phyloP scores from a whole-genome alignment of 176 grass and related monocot species.

The Oryza nivara region DNA sequence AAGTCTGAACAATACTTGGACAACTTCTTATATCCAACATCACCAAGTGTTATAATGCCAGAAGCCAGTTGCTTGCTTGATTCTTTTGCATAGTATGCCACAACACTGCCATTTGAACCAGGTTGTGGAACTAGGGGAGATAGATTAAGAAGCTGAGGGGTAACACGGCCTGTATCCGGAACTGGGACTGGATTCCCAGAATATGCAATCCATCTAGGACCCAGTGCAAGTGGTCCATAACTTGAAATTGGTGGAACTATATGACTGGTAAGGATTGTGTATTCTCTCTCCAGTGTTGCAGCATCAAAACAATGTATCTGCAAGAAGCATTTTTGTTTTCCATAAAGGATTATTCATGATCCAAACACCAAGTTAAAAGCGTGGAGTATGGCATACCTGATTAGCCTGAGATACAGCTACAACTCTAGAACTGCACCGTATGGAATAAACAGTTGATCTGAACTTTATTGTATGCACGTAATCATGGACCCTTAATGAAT shows the following conservation, averaged over 20 bases:
- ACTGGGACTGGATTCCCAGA: slow-evolving; percentile 68
- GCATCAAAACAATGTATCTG: slow-evolving; percentile 99
- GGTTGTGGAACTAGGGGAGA: slow-evolving; percentile 34
- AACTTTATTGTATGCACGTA: slow-evolving; percentile 85
- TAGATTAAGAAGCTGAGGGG: slow-evolving; percentile 67
- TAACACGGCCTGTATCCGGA: slow-evolving; percentile 67
- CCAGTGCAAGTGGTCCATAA: slow-evolving; percentile 87
- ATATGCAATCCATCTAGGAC: slow-evolving; percentile 89
- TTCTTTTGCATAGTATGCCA: slow-evolving; percentile 94
- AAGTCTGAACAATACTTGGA: slow-evolving; percentile 75
- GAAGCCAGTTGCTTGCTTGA: slow-evolving; percentile 83
- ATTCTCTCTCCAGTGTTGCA: slow-evolving; percentile 73
- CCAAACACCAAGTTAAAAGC: neutral
- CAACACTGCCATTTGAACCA: slow-evolving; percentile 65
- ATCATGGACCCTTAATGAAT: slow-evolving; percentile 77
- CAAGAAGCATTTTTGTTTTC: slow-evolving; percentile 42
- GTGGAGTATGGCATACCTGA: slow-evolving; percentile 66
- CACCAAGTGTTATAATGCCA: slow-evolving; percentile 88
- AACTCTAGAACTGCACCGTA: slow-evolving; percentile 79
- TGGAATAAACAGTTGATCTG: slow-evolving; percentile 79
- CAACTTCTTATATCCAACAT: slow-evolving; percentile 80
- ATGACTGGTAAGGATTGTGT: slow-evolving; percentile 72
- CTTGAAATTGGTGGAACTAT: slow-evolving; percentile 60
- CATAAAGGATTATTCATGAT: slow-evolving; percentile 31
- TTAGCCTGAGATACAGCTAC: slow-evolving; percentile 79